Percentiles rank a stretch among this genome's conserved stretches.
These are phyloP conservation scores for Pleurotus sapidus DNA, from an alignment of 768 basidiomycete species.

Conservation along the genomic window DNA sequence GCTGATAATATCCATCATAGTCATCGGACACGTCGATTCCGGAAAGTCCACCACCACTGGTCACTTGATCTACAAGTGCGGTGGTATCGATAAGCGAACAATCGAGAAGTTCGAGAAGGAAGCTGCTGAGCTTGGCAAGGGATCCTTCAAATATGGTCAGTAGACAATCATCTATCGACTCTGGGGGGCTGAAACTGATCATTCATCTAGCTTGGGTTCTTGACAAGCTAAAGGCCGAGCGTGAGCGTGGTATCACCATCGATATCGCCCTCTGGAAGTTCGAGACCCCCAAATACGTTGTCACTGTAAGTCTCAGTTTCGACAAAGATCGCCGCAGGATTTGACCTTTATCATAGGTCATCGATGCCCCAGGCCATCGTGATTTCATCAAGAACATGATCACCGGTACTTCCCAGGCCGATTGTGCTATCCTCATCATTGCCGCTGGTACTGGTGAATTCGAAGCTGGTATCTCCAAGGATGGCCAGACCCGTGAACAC, in stretches of 20 bases:
- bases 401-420: constrained; percentile 99
- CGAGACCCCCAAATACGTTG: constrained; percentile 97
- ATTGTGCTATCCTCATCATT: constrained; percentile 99
- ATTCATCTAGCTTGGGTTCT: constrained; percentile 88
- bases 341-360: constrained; percentile 57
- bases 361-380: constrained; percentile 99
- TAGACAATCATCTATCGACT: constrained; percentile 12
- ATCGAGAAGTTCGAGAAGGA: constrained; percentile 99
- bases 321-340: neutral
- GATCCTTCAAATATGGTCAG: constrained; percentile 96
- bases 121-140: constrained; percentile 99
- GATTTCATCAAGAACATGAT: constrained; percentile 99
- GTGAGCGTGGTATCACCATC: constrained; percentile 99
- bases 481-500: constrained; percentile 99
- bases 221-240: constrained; percentile 99
- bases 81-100: constrained; percentile 99
- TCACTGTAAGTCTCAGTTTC: constrained; percentile 61
- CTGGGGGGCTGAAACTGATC: constrained; percentile 8
- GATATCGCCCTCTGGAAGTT: constrained; percentile 99
- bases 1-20: constrained; percentile 41
- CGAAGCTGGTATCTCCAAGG: constrained; percentile 99
- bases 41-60: constrained; percentile 99
- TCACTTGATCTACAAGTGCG: constrained; percentile 99
- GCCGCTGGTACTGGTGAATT: constrained; percentile 99
- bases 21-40: constrained; percentile 99